These are phyloP conservation scores for Leishmania arabica DNA, from an alignment of 208 protist species.

Conservation along the genomic window DNA sequence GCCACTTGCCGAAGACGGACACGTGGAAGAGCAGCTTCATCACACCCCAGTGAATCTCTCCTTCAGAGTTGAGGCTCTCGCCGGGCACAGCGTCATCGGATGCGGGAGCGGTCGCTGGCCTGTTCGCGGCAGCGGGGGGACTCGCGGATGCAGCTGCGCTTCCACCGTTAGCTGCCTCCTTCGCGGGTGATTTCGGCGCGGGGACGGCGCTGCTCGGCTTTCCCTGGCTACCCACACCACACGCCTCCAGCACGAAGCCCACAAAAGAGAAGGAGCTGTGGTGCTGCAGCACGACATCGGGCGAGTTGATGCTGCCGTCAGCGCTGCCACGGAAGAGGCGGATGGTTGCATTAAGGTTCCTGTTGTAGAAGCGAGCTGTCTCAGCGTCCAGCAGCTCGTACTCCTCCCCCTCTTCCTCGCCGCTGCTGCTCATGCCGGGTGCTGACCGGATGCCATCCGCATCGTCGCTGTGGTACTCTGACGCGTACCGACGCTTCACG, in stretches of 20 bases:
- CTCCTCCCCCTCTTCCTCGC: conserved; percentile 25
- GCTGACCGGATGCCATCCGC: conserved; percentile 12
- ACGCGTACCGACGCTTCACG: neutral
- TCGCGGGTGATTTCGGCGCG: neutral
- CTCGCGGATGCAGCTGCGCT: neutral
- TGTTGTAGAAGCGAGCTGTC: conserved; percentile 60
- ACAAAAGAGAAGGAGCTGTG: conserved; percentile 72
- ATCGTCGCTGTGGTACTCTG: conserved; percentile 5
- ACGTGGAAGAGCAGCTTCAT: conserved; percentile 98
- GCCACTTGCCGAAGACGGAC: conserved; percentile 92
- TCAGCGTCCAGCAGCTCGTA: conserved; percentile 39
- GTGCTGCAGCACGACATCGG: conserved; percentile 44
- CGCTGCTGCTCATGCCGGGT: conserved; percentile 15
- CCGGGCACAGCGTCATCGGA: conserved; percentile 6
- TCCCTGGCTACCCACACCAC: conserved; percentile 41
- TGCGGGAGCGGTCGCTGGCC: neutral
- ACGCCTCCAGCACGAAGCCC: conserved; percentile 65
- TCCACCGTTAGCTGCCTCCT: neutral
- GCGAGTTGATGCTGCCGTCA: conserved; percentile 51
- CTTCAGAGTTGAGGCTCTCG: conserved; percentile 14
- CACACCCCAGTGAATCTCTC: conserved; percentile 78
- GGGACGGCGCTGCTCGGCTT: neutral
- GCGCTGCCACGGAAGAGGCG: conserved; percentile 63
- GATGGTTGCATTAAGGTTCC: conserved; percentile 55
- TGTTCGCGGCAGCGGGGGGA: neutral